phyloP scores from a whole-genome alignment of 1,284 basidiomycete species.

The Phlebopus sp. region DNA sequence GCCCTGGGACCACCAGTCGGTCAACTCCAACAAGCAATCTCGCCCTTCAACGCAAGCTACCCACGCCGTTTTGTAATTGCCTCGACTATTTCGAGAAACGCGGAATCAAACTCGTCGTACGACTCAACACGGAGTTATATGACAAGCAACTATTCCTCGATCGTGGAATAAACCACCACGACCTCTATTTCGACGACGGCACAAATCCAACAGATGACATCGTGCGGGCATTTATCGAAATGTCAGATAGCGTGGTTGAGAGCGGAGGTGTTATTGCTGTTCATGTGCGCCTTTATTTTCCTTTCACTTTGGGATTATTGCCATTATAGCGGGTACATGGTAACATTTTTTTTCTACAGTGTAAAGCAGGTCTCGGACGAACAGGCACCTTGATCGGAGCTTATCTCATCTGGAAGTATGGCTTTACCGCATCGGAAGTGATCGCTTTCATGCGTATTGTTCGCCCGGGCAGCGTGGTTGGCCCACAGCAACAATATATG shows the following conservation, averaged over 20 bases:
- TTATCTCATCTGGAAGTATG: constrained; percentile 98
- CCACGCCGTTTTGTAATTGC: constrained; percentile 82
- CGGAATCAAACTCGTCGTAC: constrained; percentile 88
- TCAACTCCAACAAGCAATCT: constrained; percentile 39
- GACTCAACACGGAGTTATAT: constrained; percentile 94
- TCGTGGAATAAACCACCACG: constrained; percentile 85
- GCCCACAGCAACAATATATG: constrained; percentile 93
- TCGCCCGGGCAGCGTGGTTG: constrained; percentile 94
- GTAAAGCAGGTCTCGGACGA: constrained; percentile 90
- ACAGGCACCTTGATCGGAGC: constrained; percentile 96
- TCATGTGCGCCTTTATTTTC: constrained; percentile 57
- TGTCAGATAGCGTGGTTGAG: constrained; percentile 78
- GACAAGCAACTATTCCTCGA: constrained; percentile 84
- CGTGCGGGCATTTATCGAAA: constrained; percentile 84
- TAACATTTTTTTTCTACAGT: constrained; percentile 46
- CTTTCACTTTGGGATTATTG: constrained; percentile 16
- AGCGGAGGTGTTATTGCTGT: constrained; percentile 83
- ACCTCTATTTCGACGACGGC: constrained; percentile 98
- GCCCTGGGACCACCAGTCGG: constrained; percentile 23
- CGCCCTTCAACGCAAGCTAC: constrained; percentile 73
- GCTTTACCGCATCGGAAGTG: constrained; percentile 97
- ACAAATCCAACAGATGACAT: constrained; percentile 96
- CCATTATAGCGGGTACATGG: constrained; percentile 12
- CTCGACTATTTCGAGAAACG: constrained; percentile 89
- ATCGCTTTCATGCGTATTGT: constrained; percentile 99